Evolutionary conservation across 768 basidiomycete species (phyloP), one percentile per base, ranked within the genome.

Genomic region (Pleurotus eryngii): DNA sequence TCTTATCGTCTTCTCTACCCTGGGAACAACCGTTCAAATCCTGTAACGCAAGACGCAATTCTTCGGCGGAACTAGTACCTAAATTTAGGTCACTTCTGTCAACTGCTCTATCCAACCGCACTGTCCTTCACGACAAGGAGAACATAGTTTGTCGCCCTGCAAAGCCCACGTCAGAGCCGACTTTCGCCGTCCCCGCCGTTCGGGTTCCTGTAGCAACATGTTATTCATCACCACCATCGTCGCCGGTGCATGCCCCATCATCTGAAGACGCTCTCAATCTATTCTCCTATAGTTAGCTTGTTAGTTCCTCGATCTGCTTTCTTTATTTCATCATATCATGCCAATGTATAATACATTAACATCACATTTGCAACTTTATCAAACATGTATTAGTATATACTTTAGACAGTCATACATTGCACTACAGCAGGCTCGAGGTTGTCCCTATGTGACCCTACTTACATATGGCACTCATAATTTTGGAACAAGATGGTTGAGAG

Each of bases 261-360:
- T 83, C 81, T 9, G 81, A 83, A 49, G 81, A 83, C 60, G 73
- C 74, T 4, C 65, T 83, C 60, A 71, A 83, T 67, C 66, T 83
- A 56, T 82, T 83, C 64, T 72, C 76, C 17, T 72, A 65, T 35
- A 35, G 30, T 35, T 35, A 35, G 30, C 30, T 35, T 35, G 11
- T 3, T 35, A 35, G 30, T 35, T 35, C 30, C 30, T 35, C 30
- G 30, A 35, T 35, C 3, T 35, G 11, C 11, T 35, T 30, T 35
- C 30, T 35, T 35, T 8, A 35, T 35, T 35, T 11, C 30, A 2
- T 35, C 3, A 11, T 35, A 35, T 35, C 30, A 35, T 11, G 30
- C 30, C 30, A 35, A 35, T 11, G 30, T 35, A 35, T 35, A 11
- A 11, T 35, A 35, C 30, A 9, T 11, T 9, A 35, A 35, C 30